Percentiles rank a stretch among this genome's conserved stretches.
These are phyloP conservation scores for Zymoseptoria crescenta DNA, from an alignment of 2,329 filamentous ascomycete species.

Conservation along the genomic window DNA sequence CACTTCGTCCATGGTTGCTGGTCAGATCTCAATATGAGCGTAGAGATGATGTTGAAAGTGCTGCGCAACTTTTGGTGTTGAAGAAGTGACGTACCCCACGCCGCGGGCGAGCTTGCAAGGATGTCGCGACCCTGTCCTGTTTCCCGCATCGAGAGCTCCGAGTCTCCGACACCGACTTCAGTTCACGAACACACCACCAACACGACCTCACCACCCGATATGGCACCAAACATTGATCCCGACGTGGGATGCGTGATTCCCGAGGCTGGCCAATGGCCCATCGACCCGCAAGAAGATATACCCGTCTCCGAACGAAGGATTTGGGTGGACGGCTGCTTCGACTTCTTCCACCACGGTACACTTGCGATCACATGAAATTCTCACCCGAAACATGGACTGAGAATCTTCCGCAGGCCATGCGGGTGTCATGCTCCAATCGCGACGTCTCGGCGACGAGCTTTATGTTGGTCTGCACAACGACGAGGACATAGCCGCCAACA, in stretches of 20 bases:
- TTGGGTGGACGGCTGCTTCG: conserved; percentile 98
- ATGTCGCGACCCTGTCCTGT: background rate
- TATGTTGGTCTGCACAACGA: conserved; percentile 93
- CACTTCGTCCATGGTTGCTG: background rate
- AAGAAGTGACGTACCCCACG: background rate
- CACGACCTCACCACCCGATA: background rate
- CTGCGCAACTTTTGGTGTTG: background rate
- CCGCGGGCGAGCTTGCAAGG: background rate
- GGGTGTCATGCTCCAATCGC: conserved; percentile 91
- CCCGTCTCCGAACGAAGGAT: conserved; percentile 62
- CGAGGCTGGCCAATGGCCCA: conserved; percentile 52
- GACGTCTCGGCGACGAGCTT: conserved; percentile 80
- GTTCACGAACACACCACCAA: background rate
- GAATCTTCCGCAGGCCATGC: conserved; percentile 57
- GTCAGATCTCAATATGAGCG: background rate
- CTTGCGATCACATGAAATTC: conserved; percentile 4
- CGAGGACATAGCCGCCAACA: conserved; percentile 91
- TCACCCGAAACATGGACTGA: conserved; percentile 11
- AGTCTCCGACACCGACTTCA: background rate
- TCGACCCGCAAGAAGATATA: conserved; percentile 54
- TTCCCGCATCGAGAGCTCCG: background rate
- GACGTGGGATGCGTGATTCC: conserved; percentile 39
- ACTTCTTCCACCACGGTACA: conserved; percentile 85
- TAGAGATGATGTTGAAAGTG: background rate
- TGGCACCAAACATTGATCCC: conserved; percentile 21